A percentile compares a stretch with the other conserved stretches of the same genome.
These are phyloP conservation scores for Fusarium sp. DNA, from an alignment of 2,329 filamentous ascomycete species.

Conservation along the genomic window DNA sequence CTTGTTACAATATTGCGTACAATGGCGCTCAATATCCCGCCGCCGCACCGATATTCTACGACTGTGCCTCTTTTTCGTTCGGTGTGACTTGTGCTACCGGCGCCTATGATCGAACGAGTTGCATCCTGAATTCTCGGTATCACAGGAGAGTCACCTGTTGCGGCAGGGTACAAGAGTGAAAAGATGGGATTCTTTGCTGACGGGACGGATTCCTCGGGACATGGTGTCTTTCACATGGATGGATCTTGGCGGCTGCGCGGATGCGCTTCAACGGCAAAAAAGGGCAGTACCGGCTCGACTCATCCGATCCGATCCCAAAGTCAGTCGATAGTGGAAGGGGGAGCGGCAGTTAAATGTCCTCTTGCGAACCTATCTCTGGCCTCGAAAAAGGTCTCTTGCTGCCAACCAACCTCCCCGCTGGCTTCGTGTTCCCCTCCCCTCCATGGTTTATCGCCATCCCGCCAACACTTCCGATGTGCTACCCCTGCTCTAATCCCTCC, in stretches of 20 bases:
- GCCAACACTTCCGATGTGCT: constrained; percentile 5
- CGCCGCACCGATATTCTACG: constrained; percentile 15
- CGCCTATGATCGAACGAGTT: constrained; percentile 17
- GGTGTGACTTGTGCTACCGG: constrained; percentile 10
- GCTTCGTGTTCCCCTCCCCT: neutral
- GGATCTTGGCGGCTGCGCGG: constrained; percentile 12
- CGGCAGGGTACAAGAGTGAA: neutral
- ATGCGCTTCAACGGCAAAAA: neutral
- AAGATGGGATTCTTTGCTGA: neutral
- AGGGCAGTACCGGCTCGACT: constrained; percentile 21
- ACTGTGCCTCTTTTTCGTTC: constrained; percentile 7
- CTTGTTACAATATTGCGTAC: neutral
- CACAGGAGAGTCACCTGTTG: constrained; percentile 22
- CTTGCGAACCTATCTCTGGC: neutral
- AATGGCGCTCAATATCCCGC: constrained; percentile 2
- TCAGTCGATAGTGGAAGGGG: constrained; percentile 27
- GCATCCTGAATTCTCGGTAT: neutral
- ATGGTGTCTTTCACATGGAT: constrained; percentile 17
- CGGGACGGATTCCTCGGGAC: neutral
- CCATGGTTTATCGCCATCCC: neutral
- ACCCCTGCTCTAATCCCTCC: constrained; percentile 1
- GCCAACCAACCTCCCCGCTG: constrained; percentile 14
- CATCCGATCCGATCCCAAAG: constrained; percentile 32
- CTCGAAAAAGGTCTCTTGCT: neutral
- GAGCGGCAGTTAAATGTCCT: constrained; percentile 9